Evolutionary conservation across 1,139 yeast genomes (phyloP), one percentile per base, ranked within the genome.

Genomic region (Taphrina populina): DNA sequence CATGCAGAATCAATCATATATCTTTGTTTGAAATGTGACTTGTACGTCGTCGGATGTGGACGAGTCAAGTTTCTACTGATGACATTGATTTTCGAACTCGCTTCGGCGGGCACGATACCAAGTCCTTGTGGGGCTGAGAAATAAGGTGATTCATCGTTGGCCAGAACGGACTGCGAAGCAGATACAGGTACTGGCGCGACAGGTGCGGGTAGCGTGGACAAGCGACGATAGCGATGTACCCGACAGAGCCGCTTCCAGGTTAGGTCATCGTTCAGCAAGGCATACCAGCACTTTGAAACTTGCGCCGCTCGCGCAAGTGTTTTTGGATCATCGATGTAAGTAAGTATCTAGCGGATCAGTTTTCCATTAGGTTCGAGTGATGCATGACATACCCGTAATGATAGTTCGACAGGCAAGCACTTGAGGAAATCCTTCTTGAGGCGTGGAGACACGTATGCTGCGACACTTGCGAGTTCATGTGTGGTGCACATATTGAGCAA

Each of bases 401-500:
- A 81, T 36, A 92, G 73, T 67, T 92, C 98, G 63, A 79, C 77
- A 1, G 98, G 98, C 52, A 92, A 74, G 11, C 86, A 81, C 36
- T 83, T 76, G 59, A 92, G 83, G 64, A 92, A 95, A 69, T 92
- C 98, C 59, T 87, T 84, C 63, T 87, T 81, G 58, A 92, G 82
- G 67, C 88, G 71, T 30, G 83, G 79, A 23, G 83, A 79, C 13
- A 92, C 84, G 66, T 84, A 94, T 64, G 83, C 83, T 4, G 87
- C 78, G 4, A 88, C 77, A 58, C 80, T 80, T 11, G 95, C 83
- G 26, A 92, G 73, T 66, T 86, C 88, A 19, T 95, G 85, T 67
- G 65, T 54, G 24, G 66, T 66, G 43, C 70, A 69, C 26, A 60
- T 60, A 27, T 61, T 58, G 23, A 72, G 63, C 51, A 72, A 59